Percentiles rank a stretch among this genome's conserved stretches.
Conservation (phyloP, 179 eudicot genomes). For the Beta macrorhiza region DNA sequence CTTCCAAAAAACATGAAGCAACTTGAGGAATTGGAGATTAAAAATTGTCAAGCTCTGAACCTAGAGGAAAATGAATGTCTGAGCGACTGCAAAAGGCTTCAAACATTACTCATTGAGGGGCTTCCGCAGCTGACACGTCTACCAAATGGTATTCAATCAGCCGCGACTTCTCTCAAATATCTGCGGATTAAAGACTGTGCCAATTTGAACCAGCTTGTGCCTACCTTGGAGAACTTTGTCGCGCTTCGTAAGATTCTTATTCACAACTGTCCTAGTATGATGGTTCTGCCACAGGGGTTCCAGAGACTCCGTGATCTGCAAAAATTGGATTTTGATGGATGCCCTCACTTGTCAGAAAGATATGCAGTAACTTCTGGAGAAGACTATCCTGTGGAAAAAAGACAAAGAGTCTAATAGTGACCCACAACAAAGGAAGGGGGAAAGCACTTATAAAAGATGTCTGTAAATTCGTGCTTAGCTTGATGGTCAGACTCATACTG, state of each 20-base stretch:
- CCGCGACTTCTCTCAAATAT: slow-evolving; percentile 11
- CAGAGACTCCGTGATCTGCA: background rate
- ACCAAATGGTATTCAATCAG: slow-evolving; percentile 12
- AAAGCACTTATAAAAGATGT: background rate
- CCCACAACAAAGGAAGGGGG: too few relatives aligned
- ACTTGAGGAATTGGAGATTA: slow-evolving; percentile 8
- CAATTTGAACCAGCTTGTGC: slow-evolving; percentile 15
- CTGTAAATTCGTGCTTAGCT: background rate
- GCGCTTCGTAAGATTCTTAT: background rate
- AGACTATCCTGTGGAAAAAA: background rate
- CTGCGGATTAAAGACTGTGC: slow-evolving; percentile 13
- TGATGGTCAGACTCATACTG: background rate
- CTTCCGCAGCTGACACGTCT: slow-evolving; percentile 11
- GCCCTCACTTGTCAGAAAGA: slow-evolving; percentile 5
- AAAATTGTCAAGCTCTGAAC: slow-evolving; percentile 17
- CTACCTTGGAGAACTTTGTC: background rate
- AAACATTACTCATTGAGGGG: background rate
- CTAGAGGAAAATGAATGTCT: background rate
- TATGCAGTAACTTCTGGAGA: background rate
- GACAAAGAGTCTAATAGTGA: too few relatives aligned
- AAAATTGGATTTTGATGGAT: background rate
- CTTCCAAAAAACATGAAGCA: slow-evolving; percentile 16
- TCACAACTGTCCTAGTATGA: slow-evolving; percentile 11
- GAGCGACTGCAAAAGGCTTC: slow-evolving; percentile 15
- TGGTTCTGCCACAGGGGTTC: background rate